Percentiles rank a stretch among this genome's conserved stretches.
Conservation (phyloP, 2,329 filamentous ascomycete species). For the Penicillium sp. region DNA sequence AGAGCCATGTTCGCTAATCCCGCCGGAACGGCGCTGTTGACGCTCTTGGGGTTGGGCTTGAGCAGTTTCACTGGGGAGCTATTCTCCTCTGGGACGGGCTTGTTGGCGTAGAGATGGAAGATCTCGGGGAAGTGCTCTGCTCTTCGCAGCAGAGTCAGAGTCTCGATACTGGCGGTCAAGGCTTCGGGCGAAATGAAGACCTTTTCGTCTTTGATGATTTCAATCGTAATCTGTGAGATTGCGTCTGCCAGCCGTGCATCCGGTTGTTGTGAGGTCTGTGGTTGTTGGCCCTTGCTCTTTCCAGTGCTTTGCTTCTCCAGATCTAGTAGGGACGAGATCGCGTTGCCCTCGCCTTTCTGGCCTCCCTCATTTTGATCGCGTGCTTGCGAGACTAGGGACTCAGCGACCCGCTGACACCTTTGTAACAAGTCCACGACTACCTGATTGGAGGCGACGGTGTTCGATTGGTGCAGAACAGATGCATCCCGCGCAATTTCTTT, state of each 20-base stretch:
- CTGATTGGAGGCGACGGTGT: conserved; percentile 36
- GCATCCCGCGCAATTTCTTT: conserved; percentile 30
- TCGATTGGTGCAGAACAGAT: conserved; percentile 28
- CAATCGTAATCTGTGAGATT: conserved; percentile 59
- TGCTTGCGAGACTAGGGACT: conserved; percentile 30
- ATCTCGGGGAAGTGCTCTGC: conserved; percentile 74
- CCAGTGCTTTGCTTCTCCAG: conserved; percentile 34
- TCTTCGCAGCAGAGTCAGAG: conserved; percentile 68
- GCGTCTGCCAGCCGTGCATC: conserved; percentile 40
- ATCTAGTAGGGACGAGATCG: conserved; percentile 41
- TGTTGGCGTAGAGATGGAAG: conserved; percentile 77
- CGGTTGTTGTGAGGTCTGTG: conserved; percentile 28
- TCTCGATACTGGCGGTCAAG: conserved; percentile 69
- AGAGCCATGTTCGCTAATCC: conserved; percentile 69
- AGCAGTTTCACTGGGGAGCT: conserved; percentile 59
- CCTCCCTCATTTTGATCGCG: conserved; percentile 18
- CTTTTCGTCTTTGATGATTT: conserved; percentile 67
- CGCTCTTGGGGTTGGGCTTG: conserved; percentile 62
- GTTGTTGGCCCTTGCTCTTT: conserved; percentile 15
- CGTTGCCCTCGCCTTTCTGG: conserved; percentile 31
- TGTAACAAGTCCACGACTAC: conserved; percentile 34
- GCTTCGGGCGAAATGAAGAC: conserved; percentile 75
- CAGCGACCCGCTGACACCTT: conserved; percentile 34
- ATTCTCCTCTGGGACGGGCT: conserved; percentile 64
- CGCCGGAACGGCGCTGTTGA: conserved; percentile 68